Conservation (phyloP, 1,139 yeast species). For the Williopsis jadinii region DNA sequence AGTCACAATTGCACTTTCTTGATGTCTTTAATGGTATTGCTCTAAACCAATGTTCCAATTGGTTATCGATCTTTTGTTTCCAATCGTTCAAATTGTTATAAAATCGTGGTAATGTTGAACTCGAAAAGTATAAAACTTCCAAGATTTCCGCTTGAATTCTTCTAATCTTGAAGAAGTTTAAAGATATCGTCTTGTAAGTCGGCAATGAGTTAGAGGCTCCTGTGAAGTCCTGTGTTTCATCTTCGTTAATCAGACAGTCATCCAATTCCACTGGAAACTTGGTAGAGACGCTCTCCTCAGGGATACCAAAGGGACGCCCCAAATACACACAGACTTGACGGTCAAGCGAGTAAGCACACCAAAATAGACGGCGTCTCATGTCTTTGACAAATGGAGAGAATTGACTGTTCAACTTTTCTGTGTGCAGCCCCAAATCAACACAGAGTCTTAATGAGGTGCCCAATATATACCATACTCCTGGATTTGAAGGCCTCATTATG, state of each 20-base stretch:
- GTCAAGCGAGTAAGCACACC: constrained; percentile 86
- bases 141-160: constrained; percentile 75
- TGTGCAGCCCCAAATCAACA: constrained; percentile 78
- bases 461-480: constrained; percentile 89
- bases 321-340: constrained; percentile 69
- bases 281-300: constrained; percentile 60
- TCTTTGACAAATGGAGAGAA: constrained; percentile 55
- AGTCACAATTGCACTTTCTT: constrained; percentile 64
- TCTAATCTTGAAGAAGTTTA: constrained; percentile 61
- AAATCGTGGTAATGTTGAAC: constrained; percentile 60
- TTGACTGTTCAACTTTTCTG: constrained; percentile 40
- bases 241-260: constrained; percentile 51
- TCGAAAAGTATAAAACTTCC: constrained; percentile 55
- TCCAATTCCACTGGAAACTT: constrained; percentile 69
- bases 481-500: constrained; percentile 67
- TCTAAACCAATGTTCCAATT: constrained; percentile 57
- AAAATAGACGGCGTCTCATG: constrained; percentile 69
- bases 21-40: constrained; percentile 47
- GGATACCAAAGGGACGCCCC: constrained; percentile 70
- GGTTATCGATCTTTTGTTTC: constrained; percentile 43
- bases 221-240: constrained; percentile 26
- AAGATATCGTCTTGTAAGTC: constrained; percentile 60
- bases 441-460: constrained; percentile 77
- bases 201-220: constrained; percentile 34
- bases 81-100: constrained; percentile 51